Conservation (phyloP, 2,329 filamentous ascomycete genomes). For the Trichophaea hybrida region DNA sequence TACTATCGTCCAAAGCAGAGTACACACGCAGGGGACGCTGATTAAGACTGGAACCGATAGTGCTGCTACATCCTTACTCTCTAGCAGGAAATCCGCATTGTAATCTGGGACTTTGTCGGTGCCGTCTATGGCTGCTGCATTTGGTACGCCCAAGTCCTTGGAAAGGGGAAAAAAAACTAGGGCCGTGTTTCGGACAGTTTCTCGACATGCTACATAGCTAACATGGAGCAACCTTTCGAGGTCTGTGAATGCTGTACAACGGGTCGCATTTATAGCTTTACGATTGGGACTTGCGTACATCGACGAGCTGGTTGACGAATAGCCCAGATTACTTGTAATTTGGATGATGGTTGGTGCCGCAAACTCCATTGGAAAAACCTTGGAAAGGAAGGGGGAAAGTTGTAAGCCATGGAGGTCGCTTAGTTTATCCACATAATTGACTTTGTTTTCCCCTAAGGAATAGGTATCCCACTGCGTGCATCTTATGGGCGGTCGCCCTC, state of each 20-base stretch:
- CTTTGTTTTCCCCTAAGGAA: not conserved
- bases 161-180: not conserved
- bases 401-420: not conserved
- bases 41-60: not conserved
- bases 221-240: not conserved
- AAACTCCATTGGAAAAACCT: not conserved
- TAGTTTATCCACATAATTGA: not conserved
- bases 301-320: not conserved
- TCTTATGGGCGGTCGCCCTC: not conserved
- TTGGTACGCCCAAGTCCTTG: not conserved
- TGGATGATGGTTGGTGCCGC: not conserved
- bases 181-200: not conserved
- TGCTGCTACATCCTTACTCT: not conserved
- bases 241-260: not conserved
- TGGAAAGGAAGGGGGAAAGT: not conserved
- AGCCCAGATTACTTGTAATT: not conserved
- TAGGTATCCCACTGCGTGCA: not conserved
- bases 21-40: not conserved
- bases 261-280: not conserved
- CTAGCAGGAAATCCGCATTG: not conserved
- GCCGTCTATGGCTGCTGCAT: not conserved
- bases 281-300: not conserved
- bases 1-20: not conserved
- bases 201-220: not conserved
- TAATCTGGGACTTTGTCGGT: not conserved